These are phyloP conservation scores for Venturia nashicola DNA, from an alignment of 2,329 filamentous ascomycete genomes.

Conservation along the genomic window DNA sequence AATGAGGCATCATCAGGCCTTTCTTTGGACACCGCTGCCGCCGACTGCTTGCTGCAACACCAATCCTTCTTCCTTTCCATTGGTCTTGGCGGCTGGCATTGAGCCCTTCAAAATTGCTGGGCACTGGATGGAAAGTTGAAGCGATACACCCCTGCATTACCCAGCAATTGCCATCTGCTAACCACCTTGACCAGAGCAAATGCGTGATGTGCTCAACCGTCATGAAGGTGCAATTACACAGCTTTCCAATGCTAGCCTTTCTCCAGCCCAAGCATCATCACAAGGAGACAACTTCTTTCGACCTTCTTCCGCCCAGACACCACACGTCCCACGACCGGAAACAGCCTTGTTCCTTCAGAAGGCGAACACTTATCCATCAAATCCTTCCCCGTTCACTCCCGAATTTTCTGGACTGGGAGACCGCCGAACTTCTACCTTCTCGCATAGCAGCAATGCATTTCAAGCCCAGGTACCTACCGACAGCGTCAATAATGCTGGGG, in stretches of 20 bases:
- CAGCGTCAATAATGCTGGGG: constrained; percentile 10
- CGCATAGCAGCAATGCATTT: constrained; percentile 9
- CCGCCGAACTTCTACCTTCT: constrained; percentile 9
- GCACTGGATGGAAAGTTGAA: background rate
- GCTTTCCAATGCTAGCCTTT: constrained; percentile 18
- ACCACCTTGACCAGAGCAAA: constrained; percentile 24
- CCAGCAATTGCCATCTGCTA: background rate
- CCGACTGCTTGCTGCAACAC: too few relatives aligned
- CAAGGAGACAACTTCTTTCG: constrained; percentile 17
- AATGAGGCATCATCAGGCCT: too few relatives aligned
- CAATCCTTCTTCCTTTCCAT: too few relatives aligned
- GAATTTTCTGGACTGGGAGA: constrained; percentile 11
- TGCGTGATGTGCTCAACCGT: constrained; percentile 30
- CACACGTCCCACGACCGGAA: constrained; percentile 31
- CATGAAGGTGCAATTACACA: constrained; percentile 36
- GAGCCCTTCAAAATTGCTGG: too few relatives aligned
- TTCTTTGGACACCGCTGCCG: too few relatives aligned
- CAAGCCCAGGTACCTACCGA: constrained; percentile 10
- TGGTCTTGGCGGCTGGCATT: too few relatives aligned
- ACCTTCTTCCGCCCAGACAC: constrained; percentile 24
- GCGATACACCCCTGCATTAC: background rate
- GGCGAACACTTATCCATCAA: constrained; percentile 23
- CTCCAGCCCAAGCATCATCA: background rate
- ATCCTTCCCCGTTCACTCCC: constrained; percentile 19
- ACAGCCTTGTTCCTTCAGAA: constrained; percentile 35